A percentile compares a stretch with the other conserved stretches of the same genome.
Evolutionary conservation across 2,329 filamentous ascomycete genomes (phyloP).

Genomic region (Truncatella angustata): DNA sequence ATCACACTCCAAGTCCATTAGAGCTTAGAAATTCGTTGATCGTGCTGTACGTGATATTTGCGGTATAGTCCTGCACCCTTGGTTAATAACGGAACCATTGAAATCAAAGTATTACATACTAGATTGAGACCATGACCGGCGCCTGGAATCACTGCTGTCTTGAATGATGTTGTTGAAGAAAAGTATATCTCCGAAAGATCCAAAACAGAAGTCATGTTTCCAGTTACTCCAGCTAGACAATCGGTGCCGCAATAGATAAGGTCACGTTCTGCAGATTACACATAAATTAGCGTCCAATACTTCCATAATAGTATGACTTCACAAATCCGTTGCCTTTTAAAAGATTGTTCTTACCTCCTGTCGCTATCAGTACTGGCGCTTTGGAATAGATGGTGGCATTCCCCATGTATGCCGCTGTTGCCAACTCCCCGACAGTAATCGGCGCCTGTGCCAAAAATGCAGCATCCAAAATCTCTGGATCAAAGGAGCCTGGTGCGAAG

Average conservation of each 20-base stretch:
- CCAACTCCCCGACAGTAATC: conserved; percentile 55
- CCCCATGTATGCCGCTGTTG: conserved; percentile 48
- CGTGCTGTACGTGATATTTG: neutral
- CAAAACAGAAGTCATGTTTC: conserved; percentile 29
- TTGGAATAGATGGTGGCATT: conserved; percentile 36
- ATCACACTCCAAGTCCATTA: neutral
- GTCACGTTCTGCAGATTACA: conserved; percentile 40
- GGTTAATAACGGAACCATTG: neutral
- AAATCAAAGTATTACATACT: conserved; percentile 14
- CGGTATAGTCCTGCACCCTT: neutral
- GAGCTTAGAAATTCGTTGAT: neutral
- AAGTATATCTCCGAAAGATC: conserved; percentile 38
- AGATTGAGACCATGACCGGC: conserved; percentile 52
- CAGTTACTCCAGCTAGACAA: conserved; percentile 40
- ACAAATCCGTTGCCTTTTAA: too few relatives aligned
- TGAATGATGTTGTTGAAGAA: conserved; percentile 44
- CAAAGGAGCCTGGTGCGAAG: conserved; percentile 52
- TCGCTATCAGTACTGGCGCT: conserved; percentile 59
- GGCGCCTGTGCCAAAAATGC: conserved; percentile 52
- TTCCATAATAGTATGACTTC: too few relatives aligned
- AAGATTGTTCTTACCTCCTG: conserved; percentile 40
- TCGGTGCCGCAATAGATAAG: conserved; percentile 62
- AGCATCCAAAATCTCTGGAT: conserved; percentile 47
- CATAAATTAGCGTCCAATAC: too few relatives aligned
- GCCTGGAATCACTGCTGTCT: conserved; percentile 51